These are phyloP conservation scores for Cadophora gregata DNA, from an alignment of 2,329 filamentous ascomycete species.

Conservation along the genomic window DNA sequence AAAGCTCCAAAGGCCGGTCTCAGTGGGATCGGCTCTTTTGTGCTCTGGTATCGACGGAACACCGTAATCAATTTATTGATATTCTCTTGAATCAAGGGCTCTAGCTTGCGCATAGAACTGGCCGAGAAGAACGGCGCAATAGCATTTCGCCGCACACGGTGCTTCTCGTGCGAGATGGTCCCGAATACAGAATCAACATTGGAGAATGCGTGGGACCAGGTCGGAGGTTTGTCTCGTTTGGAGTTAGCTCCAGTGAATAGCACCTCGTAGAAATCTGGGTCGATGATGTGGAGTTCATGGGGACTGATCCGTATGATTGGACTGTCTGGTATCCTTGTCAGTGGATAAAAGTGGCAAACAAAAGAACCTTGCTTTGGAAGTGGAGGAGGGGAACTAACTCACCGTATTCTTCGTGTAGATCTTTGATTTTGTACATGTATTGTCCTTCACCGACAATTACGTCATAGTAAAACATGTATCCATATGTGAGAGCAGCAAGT, in stretches of 20 bases:
- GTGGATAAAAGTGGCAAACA: not conserved
- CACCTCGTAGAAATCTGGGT: slow-evolving; percentile 37
- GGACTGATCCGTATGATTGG: slow-evolving; percentile 33
- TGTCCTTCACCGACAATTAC: slow-evolving; percentile 47
- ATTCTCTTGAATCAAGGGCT: slow-evolving; percentile 29
- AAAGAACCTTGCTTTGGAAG: not conserved
- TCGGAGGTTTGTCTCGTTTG: slow-evolving; percentile 30
- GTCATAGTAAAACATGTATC: slow-evolving; percentile 48
- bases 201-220: slow-evolving; percentile 26
- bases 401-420: slow-evolving; percentile 52
- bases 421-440: slow-evolving; percentile 51
- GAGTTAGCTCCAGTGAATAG: slow-evolving; percentile 34
- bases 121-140: slow-evolving; percentile 35
- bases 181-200: slow-evolving; percentile 24
- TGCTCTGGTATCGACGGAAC: slow-evolving; percentile 24
- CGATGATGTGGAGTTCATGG: slow-evolving; percentile 31
- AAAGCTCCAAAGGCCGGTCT: slow-evolving; percentile 25
- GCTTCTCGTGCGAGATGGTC: slow-evolving; percentile 29
- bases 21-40: slow-evolving; percentile 20
- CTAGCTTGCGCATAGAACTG: slow-evolving; percentile 24
- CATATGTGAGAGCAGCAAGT: slow-evolving; percentile 37
- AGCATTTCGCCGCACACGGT: slow-evolving; percentile 30
- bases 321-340: slow-evolving; percentile 20
- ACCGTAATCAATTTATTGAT: slow-evolving; percentile 24
- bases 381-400: not conserved